phyloP scores from a whole-genome alignment of 345 rosid species.

The Citrus sp. region DNA sequence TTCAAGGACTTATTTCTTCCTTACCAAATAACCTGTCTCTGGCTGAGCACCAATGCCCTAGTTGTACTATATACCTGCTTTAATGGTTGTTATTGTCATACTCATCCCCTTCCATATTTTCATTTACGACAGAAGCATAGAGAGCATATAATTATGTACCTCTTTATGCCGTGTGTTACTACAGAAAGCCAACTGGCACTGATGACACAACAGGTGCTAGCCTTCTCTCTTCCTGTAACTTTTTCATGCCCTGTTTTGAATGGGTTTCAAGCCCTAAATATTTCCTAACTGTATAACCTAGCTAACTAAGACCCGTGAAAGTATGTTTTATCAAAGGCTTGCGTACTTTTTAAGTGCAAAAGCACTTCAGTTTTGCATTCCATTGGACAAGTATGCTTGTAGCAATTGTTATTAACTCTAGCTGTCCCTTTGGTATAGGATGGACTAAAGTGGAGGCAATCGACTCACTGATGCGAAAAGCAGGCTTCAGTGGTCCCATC shows the following conservation, averaged over 20 bases:
- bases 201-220: not conserved
- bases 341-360: not conserved
- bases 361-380: not conserved
- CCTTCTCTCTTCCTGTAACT: not conserved
- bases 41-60: not conserved
- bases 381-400: not conserved
- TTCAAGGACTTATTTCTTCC: not conserved
- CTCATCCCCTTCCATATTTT: not conserved
- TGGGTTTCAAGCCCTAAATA: not conserved
- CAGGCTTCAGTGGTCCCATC: constrained; percentile 69
- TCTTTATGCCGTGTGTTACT: not conserved
- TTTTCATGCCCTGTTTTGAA: not conserved
- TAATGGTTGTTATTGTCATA: not conserved
- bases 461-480: constrained; percentile 86
- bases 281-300: not conserved
- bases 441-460: constrained; percentile 88
- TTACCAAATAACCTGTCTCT: not conserved
- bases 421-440: constrained; percentile 35
- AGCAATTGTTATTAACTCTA: not conserved
- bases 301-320: not conserved
- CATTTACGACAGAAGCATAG: not conserved
- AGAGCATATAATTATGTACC: not conserved
- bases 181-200: not conserved
- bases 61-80: not conserved
- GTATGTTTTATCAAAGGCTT: not conserved